Evolutionary conservation across 345 rosid species (phyloP), one percentile per base, ranked within the genome.

Genomic region (Clarkia xantiana): DNA sequence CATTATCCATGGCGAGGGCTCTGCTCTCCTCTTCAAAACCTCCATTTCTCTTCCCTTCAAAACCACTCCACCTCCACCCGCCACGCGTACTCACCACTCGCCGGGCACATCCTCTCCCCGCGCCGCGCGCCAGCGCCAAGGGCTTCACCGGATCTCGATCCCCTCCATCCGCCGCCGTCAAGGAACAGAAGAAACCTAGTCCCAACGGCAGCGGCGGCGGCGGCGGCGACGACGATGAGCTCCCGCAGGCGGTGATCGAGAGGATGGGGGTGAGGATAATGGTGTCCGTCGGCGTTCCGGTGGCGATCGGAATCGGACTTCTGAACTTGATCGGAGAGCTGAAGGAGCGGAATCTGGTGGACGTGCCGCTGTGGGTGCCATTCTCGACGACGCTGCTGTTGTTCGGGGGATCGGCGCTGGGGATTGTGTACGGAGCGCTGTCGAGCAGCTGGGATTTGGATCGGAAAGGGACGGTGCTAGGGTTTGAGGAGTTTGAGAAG

Each of bases 361-460:
- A 84, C 48, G 68, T 79, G 48, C 96, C 91, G 0, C 16, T 66
- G 25, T 84, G 97, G 91, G 52, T 88, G 7, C 72, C 78, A 0
- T 71, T 70, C 58, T 10, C 58, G 52, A 70, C 89, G 1, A 59
- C 74, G 42, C 63, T 89, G 43, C 16, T 73, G 34, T 77, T 81
- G 7, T 78, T 84, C 49, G 86, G 84, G 14, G 52, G 80, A 3
- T 82, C 95, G 16, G 58, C 79, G 2, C 62, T 78, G 14, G 90
- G 95, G 62, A 64, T 84, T 41, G 93, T 89, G 18, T 89, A 84
- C 17, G 95, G 97, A 15, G 61, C 83, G 49, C 56, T 89, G 58
- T 89, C 97, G 36, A 60, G 84, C 2, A 82, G 89, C 58, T 63
- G 78, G 77, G 87, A 89, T 64, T 67, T 74, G n/a, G 58, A 75